A percentile compares a stretch with the other conserved stretches of the same genome.
phyloP scores from a whole-genome alignment of 371 early-diverging fungal species.

The Zychaea mexicana region DNA sequence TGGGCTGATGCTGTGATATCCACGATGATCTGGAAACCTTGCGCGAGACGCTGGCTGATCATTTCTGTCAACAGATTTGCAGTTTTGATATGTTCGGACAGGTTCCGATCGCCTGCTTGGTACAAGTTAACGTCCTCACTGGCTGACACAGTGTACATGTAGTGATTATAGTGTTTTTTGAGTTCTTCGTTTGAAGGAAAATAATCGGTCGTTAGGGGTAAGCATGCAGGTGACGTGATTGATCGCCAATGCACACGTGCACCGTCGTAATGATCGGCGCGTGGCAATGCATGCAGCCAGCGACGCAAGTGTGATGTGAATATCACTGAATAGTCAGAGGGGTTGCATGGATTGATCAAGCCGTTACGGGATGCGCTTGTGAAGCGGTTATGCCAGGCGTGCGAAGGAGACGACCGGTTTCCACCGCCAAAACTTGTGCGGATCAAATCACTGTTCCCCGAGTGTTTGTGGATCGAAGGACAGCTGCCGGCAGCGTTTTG shows the following conservation, averaged over 20 bases:
- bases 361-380: constrained; percentile 27
- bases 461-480: constrained; percentile 48
- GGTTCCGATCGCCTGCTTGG: constrained; percentile 48
- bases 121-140: constrained; percentile 67
- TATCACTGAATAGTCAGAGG: constrained; percentile 59
- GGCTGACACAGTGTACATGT: constrained; percentile 80
- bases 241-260: constrained; percentile 80
- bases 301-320: constrained; percentile 70
- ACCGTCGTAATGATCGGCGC: constrained; percentile 45
- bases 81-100: constrained; percentile 56
- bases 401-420: constrained; percentile 44
- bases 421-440: constrained; percentile 38
- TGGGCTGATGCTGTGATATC: constrained; percentile 39
- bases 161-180: constrained; percentile 71
- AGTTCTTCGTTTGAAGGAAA: constrained; percentile 82
- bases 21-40: constrained; percentile 93
- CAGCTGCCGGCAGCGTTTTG: constrained; percentile 39
- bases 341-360: constrained; percentile 75
- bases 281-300: constrained; percentile 85
- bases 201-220: constrained; percentile 93
- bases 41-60: constrained; percentile 87
- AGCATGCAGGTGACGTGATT: constrained; percentile 88
- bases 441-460: constrained; percentile 47
- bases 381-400: constrained; percentile 20
- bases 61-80: constrained; percentile 82